These are phyloP conservation scores for Cystofilobasidium capitatum DNA, from an alignment of 768 basidiomycete species.

Conservation along the genomic window DNA sequence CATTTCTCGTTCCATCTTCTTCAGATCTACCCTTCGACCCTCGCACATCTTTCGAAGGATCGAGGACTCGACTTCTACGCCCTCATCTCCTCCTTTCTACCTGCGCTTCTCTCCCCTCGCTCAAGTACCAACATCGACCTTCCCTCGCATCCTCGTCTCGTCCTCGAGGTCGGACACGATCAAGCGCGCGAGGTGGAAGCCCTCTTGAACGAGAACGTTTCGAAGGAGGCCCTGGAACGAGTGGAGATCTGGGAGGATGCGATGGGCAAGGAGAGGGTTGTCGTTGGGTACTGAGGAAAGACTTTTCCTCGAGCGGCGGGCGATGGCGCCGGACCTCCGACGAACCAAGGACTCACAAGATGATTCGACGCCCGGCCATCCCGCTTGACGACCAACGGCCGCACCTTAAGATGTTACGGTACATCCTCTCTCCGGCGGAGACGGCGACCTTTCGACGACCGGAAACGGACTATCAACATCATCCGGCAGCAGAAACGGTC, in stretches of 20 bases:
- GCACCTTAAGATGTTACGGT: too few relatives aligned
- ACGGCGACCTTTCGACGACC: too few relatives aligned
- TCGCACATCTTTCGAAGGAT: not conserved
- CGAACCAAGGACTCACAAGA: too few relatives aligned
- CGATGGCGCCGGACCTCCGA: not conserved
- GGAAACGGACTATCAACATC: too few relatives aligned
- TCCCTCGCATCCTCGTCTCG: not conserved
- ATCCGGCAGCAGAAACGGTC: too few relatives aligned
- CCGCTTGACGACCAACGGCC: too few relatives aligned
- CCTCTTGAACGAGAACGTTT: not conserved
- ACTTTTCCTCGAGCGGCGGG: too few relatives aligned
- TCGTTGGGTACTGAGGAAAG: not conserved
- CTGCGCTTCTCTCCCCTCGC: not conserved
- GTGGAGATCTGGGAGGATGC: not conserved
- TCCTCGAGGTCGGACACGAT: conserved; percentile 4
- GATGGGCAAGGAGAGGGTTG: not conserved
- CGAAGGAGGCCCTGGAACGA: not conserved
- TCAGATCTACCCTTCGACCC: conserved; percentile 11
- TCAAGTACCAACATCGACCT: not conserved
- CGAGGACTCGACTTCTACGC: conserved; percentile 24
- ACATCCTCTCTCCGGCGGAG: too few relatives aligned
- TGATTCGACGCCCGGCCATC: too few relatives aligned
- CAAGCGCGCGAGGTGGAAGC: not conserved
- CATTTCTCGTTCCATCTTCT: not conserved
- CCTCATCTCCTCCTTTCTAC: conserved; percentile 12